These are phyloP conservation scores for Mycena latifolia DNA, from an alignment of 768 basidiomycete species.

Conservation along the genomic window DNA sequence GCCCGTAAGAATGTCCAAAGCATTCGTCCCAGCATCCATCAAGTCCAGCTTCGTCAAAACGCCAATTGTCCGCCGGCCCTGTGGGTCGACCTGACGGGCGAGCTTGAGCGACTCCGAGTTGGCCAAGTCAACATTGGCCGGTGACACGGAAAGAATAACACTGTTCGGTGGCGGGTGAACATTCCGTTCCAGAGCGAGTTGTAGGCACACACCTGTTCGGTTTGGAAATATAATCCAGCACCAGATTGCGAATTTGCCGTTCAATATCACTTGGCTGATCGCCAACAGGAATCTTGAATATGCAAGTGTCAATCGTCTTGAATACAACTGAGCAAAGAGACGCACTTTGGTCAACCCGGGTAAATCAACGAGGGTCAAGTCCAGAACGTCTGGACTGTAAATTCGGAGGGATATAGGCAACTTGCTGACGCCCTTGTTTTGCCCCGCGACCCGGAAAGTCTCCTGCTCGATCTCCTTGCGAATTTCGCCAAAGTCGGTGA, in stretches of 20 bases:
- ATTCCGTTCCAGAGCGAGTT: not conserved
- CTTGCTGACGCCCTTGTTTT: conserved; percentile 98
- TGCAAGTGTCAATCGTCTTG: not conserved
- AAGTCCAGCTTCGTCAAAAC: conserved; percentile 97
- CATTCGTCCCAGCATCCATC: conserved; percentile 99
- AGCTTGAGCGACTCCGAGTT: conserved; percentile 99
- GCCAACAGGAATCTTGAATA: conserved; percentile 86
- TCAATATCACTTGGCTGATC: conserved; percentile 99
- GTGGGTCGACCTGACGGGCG: conserved; percentile 94
- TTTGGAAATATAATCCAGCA: conserved; percentile 96
- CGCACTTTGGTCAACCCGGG: conserved; percentile 96
- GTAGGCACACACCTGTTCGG: conserved; percentile 82
- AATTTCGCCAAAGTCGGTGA: conserved; percentile 96
- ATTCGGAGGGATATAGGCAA: conserved; percentile 95
- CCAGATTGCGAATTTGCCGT: conserved; percentile 92
- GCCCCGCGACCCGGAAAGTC: conserved; percentile 96
- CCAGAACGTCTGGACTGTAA: conserved; percentile 95
- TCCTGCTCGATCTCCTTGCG: conserved; percentile 98
- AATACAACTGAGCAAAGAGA: conserved; percentile 12
- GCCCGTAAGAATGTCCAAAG: conserved; percentile 94
- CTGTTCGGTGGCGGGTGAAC: conserved; percentile 51
- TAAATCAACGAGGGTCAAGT: conserved; percentile 95
- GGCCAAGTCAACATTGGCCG: conserved; percentile 98
- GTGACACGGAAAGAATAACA: conserved; percentile 96
- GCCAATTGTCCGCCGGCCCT: conserved; percentile 96